Evolutionary conservation across 768 basidiomycete species (phyloP), one percentile per base, ranked within the genome.

Genomic region (Phlebiopsis gigantea): DNA sequence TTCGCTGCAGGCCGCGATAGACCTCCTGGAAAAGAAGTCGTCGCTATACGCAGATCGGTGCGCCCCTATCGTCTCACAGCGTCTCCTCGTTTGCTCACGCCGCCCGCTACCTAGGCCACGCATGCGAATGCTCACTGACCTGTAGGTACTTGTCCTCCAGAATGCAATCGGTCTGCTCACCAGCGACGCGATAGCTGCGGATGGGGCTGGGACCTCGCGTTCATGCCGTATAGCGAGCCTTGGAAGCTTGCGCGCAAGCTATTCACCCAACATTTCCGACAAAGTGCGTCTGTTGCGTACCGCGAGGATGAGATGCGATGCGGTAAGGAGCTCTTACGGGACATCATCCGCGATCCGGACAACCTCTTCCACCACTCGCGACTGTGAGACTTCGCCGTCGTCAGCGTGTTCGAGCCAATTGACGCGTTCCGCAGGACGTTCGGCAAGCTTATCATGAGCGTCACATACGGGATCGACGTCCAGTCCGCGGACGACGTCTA

Each of bases 11-110:
- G 68, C 65, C 2, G 74, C 72, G 0, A 65, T 62, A 10, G 77
- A 79, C 0, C 65, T 78, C 0, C 68, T 78, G 34, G 72, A 75
- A 26, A 77, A 75, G 59, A 62, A 70, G 34, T 73, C 74, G 0
- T 53, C 69, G 6, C 68, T 73, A n/a, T 78, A 77, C 60, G 75
- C 76, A 0, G 72, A 72, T 60, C 44, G 56, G 54, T 55, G n/a
- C 3, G 46, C 25, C 34, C 17, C 34, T 9, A 39, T 39, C 25
- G 34, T 41, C 47, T 56, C 15, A 25, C 22, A 4, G n/a, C 15
- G 10, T 50, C 12, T 50, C 2, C 28, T 21, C 5, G 15, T 50
- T 15, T 50, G 4, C 28, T 21, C 5, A 34, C 21, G n/a, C 14
- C 4, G 15, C 10, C 9, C 10, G 2, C 8, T 3, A 39, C 17